phyloP scores from a whole-genome alignment of 2,329 filamentous ascomycete genomes.

The Dothideomycetes sp. region DNA sequence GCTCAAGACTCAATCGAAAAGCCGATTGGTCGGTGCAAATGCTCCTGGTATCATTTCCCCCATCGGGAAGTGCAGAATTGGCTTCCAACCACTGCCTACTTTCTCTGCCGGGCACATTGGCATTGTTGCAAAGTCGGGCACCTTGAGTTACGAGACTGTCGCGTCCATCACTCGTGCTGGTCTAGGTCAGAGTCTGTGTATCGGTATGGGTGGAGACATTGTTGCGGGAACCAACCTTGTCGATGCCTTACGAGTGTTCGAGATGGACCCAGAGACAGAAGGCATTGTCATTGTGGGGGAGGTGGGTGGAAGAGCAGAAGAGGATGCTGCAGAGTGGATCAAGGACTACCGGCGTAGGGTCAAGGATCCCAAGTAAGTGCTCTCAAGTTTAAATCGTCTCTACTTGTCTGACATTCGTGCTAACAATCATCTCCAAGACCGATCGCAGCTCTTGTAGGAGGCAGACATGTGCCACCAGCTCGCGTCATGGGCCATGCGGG shows the following conservation, averaged over 20 bases:
- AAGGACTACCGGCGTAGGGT: constrained; percentile 49
- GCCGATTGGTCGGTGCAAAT: constrained; percentile 68
- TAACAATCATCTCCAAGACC: constrained; percentile 38
- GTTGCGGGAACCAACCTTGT: constrained; percentile 64
- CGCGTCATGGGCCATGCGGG: constrained; percentile 72
- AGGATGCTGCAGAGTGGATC: constrained; percentile 66
- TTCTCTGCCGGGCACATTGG: constrained; percentile 60
- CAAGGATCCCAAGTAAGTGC: constrained; percentile 50
- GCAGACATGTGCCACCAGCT: constrained; percentile 50
- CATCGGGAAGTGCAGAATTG: constrained; percentile 57
- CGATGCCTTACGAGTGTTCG: constrained; percentile 57
- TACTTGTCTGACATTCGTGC: neutral
- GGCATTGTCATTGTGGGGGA: constrained; percentile 65
- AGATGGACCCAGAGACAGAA: constrained; percentile 55
- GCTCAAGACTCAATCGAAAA: constrained; percentile 58
- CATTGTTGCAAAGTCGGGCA: constrained; percentile 71
- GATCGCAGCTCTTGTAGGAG: constrained; percentile 61
- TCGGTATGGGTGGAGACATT: constrained; percentile 68
- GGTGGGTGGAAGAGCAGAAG: constrained; percentile 57
- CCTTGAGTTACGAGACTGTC: constrained; percentile 69
- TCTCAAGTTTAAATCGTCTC: neutral
- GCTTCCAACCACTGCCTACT: constrained; percentile 66
- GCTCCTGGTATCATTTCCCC: constrained; percentile 71
- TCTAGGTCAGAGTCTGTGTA: constrained; percentile 64
- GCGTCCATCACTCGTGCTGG: constrained; percentile 63